These are phyloP conservation scores for Amphirosellinia nigrospora DNA, from an alignment of 495 filamentous ascomycete genomes.

Conservation along the genomic window DNA sequence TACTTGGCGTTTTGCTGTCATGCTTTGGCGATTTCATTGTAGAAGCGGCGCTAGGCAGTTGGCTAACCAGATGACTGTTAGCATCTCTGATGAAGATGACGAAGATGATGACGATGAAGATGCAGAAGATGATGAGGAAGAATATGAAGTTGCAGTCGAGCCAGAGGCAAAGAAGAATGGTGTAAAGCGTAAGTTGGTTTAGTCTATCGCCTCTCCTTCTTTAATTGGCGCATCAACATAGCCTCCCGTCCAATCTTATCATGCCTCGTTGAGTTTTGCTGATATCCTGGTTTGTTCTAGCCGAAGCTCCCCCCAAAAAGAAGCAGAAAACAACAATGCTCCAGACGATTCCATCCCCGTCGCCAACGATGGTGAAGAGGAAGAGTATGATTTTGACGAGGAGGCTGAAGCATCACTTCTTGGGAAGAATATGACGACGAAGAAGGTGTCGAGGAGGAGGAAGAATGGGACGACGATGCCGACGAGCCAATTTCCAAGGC, in stretches of 20 bases:
- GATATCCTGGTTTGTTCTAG: conserved; percentile 28
- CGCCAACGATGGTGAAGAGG: conserved; percentile 40
- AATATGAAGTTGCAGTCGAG: conserved; percentile 40
- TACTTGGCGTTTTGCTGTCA: neutral
- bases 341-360: conserved; percentile 37
- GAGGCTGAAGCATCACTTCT: conserved; percentile 45
- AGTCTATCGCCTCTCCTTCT: neutral
- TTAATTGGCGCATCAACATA: neutral
- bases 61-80: conserved; percentile 20
- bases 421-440: conserved; percentile 46
- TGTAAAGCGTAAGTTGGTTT: conserved; percentile 38
- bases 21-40: neutral
- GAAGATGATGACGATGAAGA: conserved; percentile 48
- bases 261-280: conserved; percentile 13
- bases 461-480: conserved; percentile 39
- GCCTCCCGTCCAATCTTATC: neutral
- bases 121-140: conserved; percentile 49
- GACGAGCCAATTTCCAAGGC: conserved; percentile 41
- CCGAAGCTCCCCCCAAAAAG: conserved; percentile 55
- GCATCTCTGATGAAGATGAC: conserved; percentile 43
- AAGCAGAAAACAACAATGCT: conserved; percentile 50
- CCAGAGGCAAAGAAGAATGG: conserved; percentile 38
- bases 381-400: conserved; percentile 42
- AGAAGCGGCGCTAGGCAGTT: neutral
- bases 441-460: conserved; percentile 41